Evolutionary conservation across 108 stramenopile genomes (phyloP), one percentile per base, ranked within the genome.

Genomic region (Pseudonitzschia pungens): DNA sequence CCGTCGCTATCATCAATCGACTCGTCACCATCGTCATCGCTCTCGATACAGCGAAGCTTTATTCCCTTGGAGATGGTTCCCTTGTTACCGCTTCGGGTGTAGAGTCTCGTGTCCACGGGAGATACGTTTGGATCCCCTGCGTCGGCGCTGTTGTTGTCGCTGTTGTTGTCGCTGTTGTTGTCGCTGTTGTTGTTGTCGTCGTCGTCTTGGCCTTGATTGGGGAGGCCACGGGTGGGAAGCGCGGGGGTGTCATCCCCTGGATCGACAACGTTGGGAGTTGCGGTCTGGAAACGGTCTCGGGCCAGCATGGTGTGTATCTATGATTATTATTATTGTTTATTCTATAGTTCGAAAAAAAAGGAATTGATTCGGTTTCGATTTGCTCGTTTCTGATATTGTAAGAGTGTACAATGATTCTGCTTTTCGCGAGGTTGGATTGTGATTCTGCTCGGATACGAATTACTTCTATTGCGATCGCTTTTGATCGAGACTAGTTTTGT

Each of bases 181-280:
- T 0, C n/a, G n/a, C n/a, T n/a, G n/a, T 20, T 15, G 40, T 20
- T 33, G 36, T 18, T 62, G 36, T 20, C n/a, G 14, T 62, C 33
- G 7, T 40, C 60, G 57, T 15, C 9, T 26, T 9, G 21, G 3
- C 20, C 15, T 18, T 33, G 15, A 11, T 41, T n/a, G 36, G 4
- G 0, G 29, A 15, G 15, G 27, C 62, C 18, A 29, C 75, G 75
- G 0, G 50, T 21, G 29, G 79, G 76, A 21, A 32, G 53, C 0
- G 73, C 67, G 3, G 83, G 83, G 51, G 76, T 56, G 27, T 48
- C 32, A 12, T 84, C 83, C 0, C 83, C 83, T 1, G 68, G 77
- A 69, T 84, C 83, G 65, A 84, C 77, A 11, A 84, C 83, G 72
- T 84, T 84, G 57, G 83, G 83, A 10, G 74, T 80, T 65, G 80